These are phyloP conservation scores for Laburnicola sp. DNA, from an alignment of 2,329 filamentous ascomycete species.

Conservation along the genomic window DNA sequence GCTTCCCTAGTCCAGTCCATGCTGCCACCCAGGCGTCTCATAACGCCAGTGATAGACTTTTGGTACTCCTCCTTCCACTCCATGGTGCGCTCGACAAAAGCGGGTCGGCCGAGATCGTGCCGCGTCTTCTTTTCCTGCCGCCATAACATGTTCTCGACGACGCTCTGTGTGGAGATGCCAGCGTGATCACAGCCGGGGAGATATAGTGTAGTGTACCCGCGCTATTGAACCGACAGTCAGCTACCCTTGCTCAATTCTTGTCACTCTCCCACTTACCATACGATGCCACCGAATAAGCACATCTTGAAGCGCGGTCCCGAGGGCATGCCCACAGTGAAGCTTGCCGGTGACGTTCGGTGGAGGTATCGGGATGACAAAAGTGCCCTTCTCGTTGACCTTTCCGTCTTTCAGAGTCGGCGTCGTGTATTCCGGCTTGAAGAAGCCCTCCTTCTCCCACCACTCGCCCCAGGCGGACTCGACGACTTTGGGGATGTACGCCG, in stretches of 20 bases:
- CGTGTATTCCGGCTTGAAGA: conserved; percentile 75
- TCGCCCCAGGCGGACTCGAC: conserved; percentile 91
- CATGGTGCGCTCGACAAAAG: conserved; percentile 81
- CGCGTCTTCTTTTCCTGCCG: conserved; percentile 83
- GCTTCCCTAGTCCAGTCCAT: conserved; percentile 94
- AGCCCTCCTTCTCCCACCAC: conserved; percentile 96
- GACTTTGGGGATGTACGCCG: conserved; percentile 87
- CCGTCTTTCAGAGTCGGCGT: conserved; percentile 81
- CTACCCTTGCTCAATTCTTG: too few relatives aligned
- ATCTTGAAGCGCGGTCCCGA: conserved; percentile 86
- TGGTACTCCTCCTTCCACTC: conserved; percentile 92
- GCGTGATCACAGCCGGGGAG: conserved; percentile 93
- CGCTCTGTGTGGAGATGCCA: conserved; percentile 92
- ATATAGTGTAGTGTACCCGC: conserved; percentile 84
- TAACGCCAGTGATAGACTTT: conserved; percentile 80
- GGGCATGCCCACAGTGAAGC: conserved; percentile 85
- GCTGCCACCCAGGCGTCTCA: conserved; percentile 83
- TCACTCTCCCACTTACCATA: too few relatives aligned
- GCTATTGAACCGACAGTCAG: too few relatives aligned
- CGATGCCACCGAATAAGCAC: conserved; percentile 85
- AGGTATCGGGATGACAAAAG: conserved; percentile 88
- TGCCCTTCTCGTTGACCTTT: conserved; percentile 69
- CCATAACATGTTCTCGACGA: conserved; percentile 97
- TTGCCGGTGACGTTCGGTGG: conserved; percentile 95
- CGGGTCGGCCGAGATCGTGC: conserved; percentile 82